A percentile compares a stretch with the other conserved stretches of the same genome.
phyloP scores from a whole-genome alignment of 2,329 filamentous ascomycete genomes.

The Didymosphaeria variabile region DNA sequence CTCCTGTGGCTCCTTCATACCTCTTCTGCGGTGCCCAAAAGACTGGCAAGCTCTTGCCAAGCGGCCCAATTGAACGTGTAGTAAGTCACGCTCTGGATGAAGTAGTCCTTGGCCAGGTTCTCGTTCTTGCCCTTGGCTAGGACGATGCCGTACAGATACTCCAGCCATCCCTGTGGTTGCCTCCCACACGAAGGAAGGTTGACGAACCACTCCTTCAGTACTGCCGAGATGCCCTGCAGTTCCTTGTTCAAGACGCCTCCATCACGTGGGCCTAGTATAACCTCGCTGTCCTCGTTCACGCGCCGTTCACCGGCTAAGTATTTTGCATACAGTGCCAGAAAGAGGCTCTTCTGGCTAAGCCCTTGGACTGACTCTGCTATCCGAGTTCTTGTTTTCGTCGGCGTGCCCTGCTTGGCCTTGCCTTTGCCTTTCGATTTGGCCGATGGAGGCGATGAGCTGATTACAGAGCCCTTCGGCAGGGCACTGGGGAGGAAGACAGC shows the following conservation, averaged over 20 bases:
- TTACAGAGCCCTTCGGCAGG: conserved; percentile 73
- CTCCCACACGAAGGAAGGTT: conserved; percentile 66
- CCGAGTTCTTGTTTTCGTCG: conserved; percentile 46
- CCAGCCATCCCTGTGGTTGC: conserved; percentile 88
- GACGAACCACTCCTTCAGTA: conserved; percentile 82
- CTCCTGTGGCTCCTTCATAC: conserved; percentile 55
- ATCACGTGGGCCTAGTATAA: conserved; percentile 94
- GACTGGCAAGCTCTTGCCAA: conserved; percentile 88
- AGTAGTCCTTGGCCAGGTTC: conserved; percentile 80
- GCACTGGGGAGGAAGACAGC: conserved; percentile 86
- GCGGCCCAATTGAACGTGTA: conserved; percentile 98
- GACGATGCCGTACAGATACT: conserved; percentile 91
- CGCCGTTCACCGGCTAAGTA: conserved; percentile 94
- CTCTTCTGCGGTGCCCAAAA: conserved; percentile 83
- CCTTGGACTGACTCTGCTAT: conserved; percentile 51
- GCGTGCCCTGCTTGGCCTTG: conserved; percentile 61
- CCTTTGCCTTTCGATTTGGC: conserved; percentile 62
- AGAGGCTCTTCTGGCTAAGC: conserved; percentile 90
- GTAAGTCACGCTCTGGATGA: conserved; percentile 86
- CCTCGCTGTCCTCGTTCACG: conserved; percentile 95
- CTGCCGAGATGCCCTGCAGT: conserved; percentile 75
- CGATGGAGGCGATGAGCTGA: conserved; percentile 51
- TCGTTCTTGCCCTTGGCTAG: conserved; percentile 92
- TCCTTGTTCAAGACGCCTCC: conserved; percentile 90
- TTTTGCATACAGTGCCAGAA: conserved; percentile 90